Base-by-base conservation (phyloP, 768 basidiomycete genomes). In the Ramaria sp. region DNA sequence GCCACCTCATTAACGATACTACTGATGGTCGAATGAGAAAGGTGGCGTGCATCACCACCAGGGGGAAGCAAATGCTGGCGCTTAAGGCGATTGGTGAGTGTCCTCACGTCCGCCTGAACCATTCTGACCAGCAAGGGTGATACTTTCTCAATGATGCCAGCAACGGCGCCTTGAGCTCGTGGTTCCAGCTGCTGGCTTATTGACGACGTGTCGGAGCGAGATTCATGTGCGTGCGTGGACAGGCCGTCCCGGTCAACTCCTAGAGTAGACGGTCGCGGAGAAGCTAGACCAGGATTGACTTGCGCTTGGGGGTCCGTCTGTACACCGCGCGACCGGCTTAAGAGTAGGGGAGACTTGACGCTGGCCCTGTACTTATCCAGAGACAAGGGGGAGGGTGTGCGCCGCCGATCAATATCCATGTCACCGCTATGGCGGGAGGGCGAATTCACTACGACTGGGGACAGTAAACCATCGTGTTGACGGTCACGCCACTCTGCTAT, bases 51-150 rank as follows among this genome's bases (percentile, higher is more conserved):
- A 62, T 96, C 92, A 9, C 68, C 71, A 9, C 91, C 87, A 22
- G 86, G 86, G 24, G 51, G 39, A 58, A 80, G 80, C 19, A 98
- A 76, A 63, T 93, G 82, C 63, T 97, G 94, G 56, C 92, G 85
- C 69, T 91, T 94, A 27, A 98, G 74, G 27, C 96, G 84, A 61
- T 88, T 88, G 33, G 90, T 91, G 42, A 98, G 74, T 1, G 91
- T 92, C 20, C 86, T 75, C 1, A 94, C 85, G 62, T 98, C 94
- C 0, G 93, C 85, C 60, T 87, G 74, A 42, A 75, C 71, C 54
- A 90, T 71, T 37, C 81, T 80, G 27, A 76, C 73, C 58, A 93
- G 75, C 3, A 98, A 71, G 27, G 76, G 7, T 19, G 54, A 7
- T 12, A 56, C 13, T 20, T 22, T 20, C 9, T 47, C 54, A 19